Base-by-base conservation (phyloP, 805 yeast species). In the Candida fluviatilis region DNA sequence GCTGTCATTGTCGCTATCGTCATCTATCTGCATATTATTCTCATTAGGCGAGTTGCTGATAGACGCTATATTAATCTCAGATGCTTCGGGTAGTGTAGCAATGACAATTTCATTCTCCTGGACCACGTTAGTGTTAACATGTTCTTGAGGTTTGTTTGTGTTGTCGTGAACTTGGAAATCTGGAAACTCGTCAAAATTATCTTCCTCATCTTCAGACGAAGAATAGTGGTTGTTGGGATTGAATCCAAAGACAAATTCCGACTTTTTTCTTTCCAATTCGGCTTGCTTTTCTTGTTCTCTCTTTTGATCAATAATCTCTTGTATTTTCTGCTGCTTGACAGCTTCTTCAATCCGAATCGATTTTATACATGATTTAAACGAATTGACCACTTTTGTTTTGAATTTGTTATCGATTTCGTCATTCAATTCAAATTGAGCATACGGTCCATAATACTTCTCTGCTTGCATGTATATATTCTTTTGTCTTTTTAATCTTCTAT, bases 381-480 rank as follows among this genome's bases (percentile, higher is more conserved):
- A 64, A 4, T 50, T 47, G 7, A 52, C 45, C 13, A 66, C 39
- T 2, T 49, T 35, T 2, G 35, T 40, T 13, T 50, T 43, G 43
- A 58, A 66, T 30, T 45, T 44, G n/a, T 42, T 24, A 12, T 44
- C 43, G 15, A 57, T 52, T 13, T 55, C 62, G 2, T 40, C 37
- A 0, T 64, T 52, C 4, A 57, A 47, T 10, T 42, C 36, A 3
- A 41, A 25, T 1, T 39, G 33, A 12, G 70, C 67, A 40, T 62
- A 68, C 1, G 72, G 69, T 3, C 72, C 64, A 37, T 50, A 64
- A 27, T 53, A 51, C 30, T 46, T 47, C 39, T 69, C 75, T 1
- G 73, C 73, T 31, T 59, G 48, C 49, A 67, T 52, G 43, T 51
- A 67, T 3, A 65, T 47, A 39, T 66, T 66, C 4, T 43, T 36